Evolutionary conservation across 805 yeast genomes (phyloP).

Genomic region (Teunomyces atbi): DNA sequence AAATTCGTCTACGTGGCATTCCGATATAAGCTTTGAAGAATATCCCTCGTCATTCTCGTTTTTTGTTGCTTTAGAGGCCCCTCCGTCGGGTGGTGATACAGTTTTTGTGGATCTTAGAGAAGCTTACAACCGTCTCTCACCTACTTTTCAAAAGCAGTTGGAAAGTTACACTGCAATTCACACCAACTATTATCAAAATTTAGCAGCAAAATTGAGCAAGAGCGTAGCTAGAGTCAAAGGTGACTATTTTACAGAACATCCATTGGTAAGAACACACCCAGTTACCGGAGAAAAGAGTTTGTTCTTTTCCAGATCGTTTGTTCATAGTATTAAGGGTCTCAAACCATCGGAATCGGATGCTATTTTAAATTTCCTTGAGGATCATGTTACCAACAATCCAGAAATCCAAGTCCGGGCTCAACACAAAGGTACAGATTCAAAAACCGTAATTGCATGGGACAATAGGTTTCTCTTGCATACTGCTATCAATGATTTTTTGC

Average conservation of each 20-base stretch:
- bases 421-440: conserved; percentile 22
- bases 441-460: conserved; percentile 26
- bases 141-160: conserved; percentile 19
- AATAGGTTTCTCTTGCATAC: conserved; percentile 23
- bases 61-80: conserved; percentile 26
- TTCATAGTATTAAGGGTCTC: conserved; percentile 21
- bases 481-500: conserved; percentile 22
- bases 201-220: conserved; percentile 12
- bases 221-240: conserved; percentile 17
- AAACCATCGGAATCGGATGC: conserved; percentile 21
- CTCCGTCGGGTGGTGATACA: conserved; percentile 27
- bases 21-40: conserved; percentile 24
- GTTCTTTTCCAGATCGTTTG: conserved; percentile 21
- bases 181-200: conserved; percentile 22
- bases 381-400: conserved; percentile 21
- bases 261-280: conserved; percentile 28
- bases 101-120: conserved; percentile 25
- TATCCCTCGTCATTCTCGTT: conserved; percentile 25
- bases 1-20: conserved; percentile 19
- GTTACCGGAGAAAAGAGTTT: conserved; percentile 26
- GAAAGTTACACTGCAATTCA: conserved; percentile 23
- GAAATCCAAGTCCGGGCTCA: conserved; percentile 26
- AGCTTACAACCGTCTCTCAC: conserved; percentile 25
- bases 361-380: conserved; percentile 20
- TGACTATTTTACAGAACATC: conserved; percentile 23